Evolutionary conservation across 805 yeast genomes (phyloP).

Genomic region (Metschnikowia similis): DNA sequence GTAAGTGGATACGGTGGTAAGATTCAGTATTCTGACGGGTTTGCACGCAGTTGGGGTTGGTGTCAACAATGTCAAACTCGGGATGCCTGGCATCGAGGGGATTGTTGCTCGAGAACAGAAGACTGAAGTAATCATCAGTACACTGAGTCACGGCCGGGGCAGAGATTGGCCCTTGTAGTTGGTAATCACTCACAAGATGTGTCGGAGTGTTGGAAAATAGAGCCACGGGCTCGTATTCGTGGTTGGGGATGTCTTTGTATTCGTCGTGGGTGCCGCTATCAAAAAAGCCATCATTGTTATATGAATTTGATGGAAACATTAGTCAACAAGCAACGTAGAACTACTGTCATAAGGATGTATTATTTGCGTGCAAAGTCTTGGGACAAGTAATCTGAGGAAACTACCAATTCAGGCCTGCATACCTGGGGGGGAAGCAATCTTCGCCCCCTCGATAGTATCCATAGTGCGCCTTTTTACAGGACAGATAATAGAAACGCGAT

Average conservation of each 20-base stretch:
- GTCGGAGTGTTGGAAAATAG: conserved; percentile 2
- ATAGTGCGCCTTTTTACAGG: background rate
- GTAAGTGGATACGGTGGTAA: conserved; percentile 1
- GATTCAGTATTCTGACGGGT: background rate
- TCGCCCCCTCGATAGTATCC: background rate
- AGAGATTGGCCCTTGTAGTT: conserved; percentile 11
- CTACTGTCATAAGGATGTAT: background rate
- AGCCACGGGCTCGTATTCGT: conserved; percentile 3
- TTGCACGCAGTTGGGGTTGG: background rate
- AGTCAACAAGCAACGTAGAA: background rate
- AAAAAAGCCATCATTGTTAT: background rate
- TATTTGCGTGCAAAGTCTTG: background rate
- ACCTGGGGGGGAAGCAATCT: conserved; percentile 2
- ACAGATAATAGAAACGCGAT: background rate
- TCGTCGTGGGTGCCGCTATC: background rate
- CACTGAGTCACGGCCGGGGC: conserved; percentile 14
- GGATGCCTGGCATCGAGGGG: background rate
- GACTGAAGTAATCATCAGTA: conserved; percentile 13
- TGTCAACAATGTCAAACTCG: background rate
- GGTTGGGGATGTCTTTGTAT: background rate
- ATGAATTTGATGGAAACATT: background rate
- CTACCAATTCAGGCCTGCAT: background rate
- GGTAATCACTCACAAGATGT: background rate
- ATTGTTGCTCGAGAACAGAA: conserved; percentile 3
- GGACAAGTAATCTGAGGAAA: background rate